A percentile compares a stretch with the other conserved stretches of the same genome.
phyloP scores from a whole-genome alignment of 768 basidiomycete genomes.

The Lanmaoa rubissima region DNA sequence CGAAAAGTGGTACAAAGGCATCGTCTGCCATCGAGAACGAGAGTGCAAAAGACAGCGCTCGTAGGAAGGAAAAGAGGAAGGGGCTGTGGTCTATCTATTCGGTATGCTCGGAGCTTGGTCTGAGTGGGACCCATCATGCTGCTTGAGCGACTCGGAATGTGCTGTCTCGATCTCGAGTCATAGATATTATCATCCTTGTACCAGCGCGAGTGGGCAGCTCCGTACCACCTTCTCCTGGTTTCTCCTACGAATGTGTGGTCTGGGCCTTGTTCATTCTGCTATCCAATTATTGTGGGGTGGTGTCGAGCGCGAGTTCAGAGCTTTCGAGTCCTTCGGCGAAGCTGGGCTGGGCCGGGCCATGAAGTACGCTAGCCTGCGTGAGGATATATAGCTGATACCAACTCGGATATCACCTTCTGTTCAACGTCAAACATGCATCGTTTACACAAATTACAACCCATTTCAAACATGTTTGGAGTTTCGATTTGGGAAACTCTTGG shows the following conservation, averaged over 20 bases:
- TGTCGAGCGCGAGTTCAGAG: background rate
- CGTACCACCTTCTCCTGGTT: background rate
- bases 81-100: constrained; percentile 31
- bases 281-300: background rate
- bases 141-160: background rate
- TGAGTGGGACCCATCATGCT: constrained; percentile 8
- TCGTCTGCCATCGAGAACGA: constrained; percentile 16
- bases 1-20: constrained; percentile 8
- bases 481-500: too few relatives aligned
- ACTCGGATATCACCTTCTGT: too few relatives aligned
- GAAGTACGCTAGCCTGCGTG: too few relatives aligned
- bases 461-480: too few relatives aligned
- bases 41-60: background rate
- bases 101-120: constrained; percentile 25
- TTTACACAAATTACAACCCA: too few relatives aligned
- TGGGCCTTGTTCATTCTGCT: background rate
- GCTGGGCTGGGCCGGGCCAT: too few relatives aligned
- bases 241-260: background rate
- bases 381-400: too few relatives aligned
- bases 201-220: too few relatives aligned
- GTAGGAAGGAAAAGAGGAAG: constrained; percentile 24
- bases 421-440: too few relatives aligned
- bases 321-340: background rate
- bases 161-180: background rate
- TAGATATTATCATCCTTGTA: background rate